phyloP scores from a whole-genome alignment of 192 early-diverging fungal genomes.

The Ramicandelaber brevisporus region DNA sequence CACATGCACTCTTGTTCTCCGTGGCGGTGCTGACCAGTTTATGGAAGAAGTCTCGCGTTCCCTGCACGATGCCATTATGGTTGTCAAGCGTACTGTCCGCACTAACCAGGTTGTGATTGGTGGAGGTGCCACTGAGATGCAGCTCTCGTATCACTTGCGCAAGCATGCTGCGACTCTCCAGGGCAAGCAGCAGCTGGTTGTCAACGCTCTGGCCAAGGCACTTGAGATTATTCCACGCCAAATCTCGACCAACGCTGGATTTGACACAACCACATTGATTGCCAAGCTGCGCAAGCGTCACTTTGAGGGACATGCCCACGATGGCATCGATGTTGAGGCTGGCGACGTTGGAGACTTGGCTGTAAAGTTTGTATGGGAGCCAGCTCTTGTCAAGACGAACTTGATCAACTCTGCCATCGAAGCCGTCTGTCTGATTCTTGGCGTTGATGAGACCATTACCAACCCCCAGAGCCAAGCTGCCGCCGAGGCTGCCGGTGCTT shows the following conservation, averaged over 20 bases:
- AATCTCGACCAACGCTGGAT: conserved; percentile 94
- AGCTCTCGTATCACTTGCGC: conserved; percentile 80
- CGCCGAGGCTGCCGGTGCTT: conserved; percentile 17
- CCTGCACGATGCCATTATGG: conserved; percentile 99
- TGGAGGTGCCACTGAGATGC: conserved; percentile 97
- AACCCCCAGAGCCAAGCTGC: conserved; percentile 68
- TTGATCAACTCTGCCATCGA: conserved; percentile 80
- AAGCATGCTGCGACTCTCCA: conserved; percentile 80
- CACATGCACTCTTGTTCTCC: conserved; percentile 85
- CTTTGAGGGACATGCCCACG: conserved; percentile 26
- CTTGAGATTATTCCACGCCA: conserved; percentile 96
- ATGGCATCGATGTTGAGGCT: conserved; percentile 71
- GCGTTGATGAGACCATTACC: conserved; percentile 93
- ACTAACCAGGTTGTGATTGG: conserved; percentile 91
- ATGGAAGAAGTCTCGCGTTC: conserved; percentile 95
- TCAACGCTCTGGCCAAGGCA: conserved; percentile 81
- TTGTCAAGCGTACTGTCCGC: conserved; percentile 90
- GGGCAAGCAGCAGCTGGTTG: conserved; percentile 95
- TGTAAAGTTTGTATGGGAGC: conserved; percentile 93
- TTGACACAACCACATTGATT: conserved; percentile 92
- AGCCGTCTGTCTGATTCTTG: conserved; percentile 86
- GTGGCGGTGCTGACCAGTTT: conserved; percentile 98
- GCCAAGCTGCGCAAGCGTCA: conserved; percentile 93
- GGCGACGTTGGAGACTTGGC: conserved; percentile 79
- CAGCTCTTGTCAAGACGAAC: conserved; percentile 93